Evolutionary conservation across 2,329 filamentous ascomycete species (phyloP), one percentile per base, ranked within the genome.

Genomic region (Colletotrichum aenigma): DNA sequence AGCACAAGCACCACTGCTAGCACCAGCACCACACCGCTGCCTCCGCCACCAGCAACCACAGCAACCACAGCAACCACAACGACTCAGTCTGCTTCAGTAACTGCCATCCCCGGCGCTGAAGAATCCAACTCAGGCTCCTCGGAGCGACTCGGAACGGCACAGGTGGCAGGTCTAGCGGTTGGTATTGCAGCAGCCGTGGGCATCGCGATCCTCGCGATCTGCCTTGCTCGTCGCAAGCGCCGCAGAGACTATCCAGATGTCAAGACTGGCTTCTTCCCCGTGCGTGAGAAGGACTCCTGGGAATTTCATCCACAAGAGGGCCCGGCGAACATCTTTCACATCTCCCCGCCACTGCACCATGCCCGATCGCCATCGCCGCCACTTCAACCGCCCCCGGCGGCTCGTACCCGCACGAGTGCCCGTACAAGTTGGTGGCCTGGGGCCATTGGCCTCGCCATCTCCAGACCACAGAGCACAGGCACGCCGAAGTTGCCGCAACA

Each of bases 201-300:
- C 6, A 78, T 93, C 21, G 88, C 87, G 7, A 79, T 91, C 32
- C 85, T 85, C 6, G 80, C 89, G 15, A 86, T 91, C 28, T 78
- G 90, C 9, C 70, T 89, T 16, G 85, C 86, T 5, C 84, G 88
- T 61, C 83, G 82, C 66, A 79, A 83, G 10, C 86, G 89, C n/a
- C 84, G 83, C 66, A 85, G 81, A 79, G 85, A 82, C 24, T 85
- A 85, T 66, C 82, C 79, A 32, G 83, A 83, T 21, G 79, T 82
- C 65, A 85, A 85, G 77, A 84, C 81, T 4, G 85, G 83, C 4
- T 86, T 88, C 76, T 81, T 84, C 66, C 82, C 83, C 6, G 81
- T 83, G 74, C 78, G 81, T 21, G 83, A 86, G 58, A 81, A 83
- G n/a, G 83, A 86, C 75, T 86, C 83, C 24, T 85, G 82, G 83